Percentiles rank a stretch among this genome's conserved stretches.
Evolutionary conservation across 106 monocot genomes (phyloP).

Genomic region (Dioscorea dumetorum): DNA sequence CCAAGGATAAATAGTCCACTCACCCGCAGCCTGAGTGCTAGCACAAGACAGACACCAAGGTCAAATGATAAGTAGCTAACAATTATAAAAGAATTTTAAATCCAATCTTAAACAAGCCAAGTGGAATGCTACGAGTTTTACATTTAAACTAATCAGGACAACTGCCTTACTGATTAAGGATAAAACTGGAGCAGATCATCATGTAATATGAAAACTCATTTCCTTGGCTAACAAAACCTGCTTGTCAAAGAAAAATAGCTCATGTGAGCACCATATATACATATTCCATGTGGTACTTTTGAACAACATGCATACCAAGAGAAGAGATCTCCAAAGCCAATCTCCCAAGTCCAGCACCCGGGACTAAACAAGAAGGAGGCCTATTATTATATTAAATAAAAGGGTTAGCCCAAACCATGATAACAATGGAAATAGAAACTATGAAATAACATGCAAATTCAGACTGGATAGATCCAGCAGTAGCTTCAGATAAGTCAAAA

Average conservation of each 20-base stretch:
- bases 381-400: constrained; percentile 20
- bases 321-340: constrained; percentile 88
- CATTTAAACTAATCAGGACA: neutral
- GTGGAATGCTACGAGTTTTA: neutral
- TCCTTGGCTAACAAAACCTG: constrained; percentile 88
- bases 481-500: no score
- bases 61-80: neutral
- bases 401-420: neutral
- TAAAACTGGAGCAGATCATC: constrained; percentile 99
- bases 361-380: constrained; percentile 84
- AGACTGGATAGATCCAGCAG: no score
- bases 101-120: neutral
- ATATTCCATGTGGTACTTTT: neutral
- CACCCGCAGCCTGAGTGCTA: constrained; percentile 56
- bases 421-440: neutral
- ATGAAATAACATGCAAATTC: neutral
- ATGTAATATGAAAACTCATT: constrained; percentile 99
- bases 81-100: neutral
- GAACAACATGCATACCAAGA: constrained; percentile 49
- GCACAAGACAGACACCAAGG: neutral
- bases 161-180: constrained; percentile 84
- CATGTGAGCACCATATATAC: neutral
- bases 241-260: neutral
- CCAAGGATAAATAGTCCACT: constrained; percentile 98
- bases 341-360: constrained; percentile 98